phyloP scores from a whole-genome alignment of 345 rosid species.

The Jatropha curcas region DNA sequence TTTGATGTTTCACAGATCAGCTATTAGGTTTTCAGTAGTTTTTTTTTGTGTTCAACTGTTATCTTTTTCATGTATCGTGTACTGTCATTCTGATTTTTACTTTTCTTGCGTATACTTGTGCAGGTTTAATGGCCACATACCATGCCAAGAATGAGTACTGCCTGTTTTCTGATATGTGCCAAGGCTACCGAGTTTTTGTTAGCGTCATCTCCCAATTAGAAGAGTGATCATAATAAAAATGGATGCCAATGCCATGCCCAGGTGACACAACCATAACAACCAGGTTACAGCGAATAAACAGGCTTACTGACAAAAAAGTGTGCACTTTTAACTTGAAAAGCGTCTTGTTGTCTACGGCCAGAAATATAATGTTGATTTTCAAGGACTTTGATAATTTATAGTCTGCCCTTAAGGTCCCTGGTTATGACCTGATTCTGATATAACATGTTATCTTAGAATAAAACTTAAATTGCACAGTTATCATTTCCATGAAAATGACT shows the following conservation, averaged over 20 bases:
- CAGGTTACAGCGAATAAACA: neutral
- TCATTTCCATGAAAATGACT: too few species aligned
- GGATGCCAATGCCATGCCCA: neutral
- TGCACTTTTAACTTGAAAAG: neutral
- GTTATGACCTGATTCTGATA: neutral
- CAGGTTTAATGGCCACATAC: conserved; percentile 96
- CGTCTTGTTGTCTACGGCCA: neutral
- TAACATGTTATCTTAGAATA: neutral
- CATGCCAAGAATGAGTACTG: conserved; percentile 98
- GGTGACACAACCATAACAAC: too few species aligned
- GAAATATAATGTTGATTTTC: neutral
- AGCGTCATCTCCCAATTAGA: conserved; percentile 80
- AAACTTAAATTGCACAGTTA: too few species aligned
- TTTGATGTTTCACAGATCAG: neutral
- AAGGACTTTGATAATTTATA: neutral
- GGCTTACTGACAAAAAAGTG: neutral
- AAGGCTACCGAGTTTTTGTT: conserved; percentile 74
- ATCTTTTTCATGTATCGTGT: neutral
- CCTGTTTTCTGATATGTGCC: conserved; percentile 86
- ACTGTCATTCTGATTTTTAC: neutral
- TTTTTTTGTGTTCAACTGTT: neutral
- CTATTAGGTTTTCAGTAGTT: neutral
- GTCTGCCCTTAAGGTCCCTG: neutral
- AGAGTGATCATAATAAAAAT: conserved; percentile 24
- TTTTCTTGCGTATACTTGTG: neutral